A percentile compares a stretch with the other conserved stretches of the same genome.
Conservation (phyloP, 1,284 basidiomycete species). For the Golubevia sp. region DNA sequence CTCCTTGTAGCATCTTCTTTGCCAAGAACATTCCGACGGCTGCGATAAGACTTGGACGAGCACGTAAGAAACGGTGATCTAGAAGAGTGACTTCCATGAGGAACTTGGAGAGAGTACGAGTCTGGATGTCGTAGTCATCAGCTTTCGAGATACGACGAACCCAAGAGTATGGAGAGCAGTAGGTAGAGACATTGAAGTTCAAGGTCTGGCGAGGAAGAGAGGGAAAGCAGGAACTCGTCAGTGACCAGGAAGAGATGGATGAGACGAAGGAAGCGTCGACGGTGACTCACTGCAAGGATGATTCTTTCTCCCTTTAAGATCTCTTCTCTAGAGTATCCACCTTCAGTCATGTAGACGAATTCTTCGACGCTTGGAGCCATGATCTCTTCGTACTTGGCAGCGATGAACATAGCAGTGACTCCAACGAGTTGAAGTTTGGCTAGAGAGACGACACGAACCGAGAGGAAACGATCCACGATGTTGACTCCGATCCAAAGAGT, state of each 20-base stretch:
- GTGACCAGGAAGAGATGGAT: neutral
- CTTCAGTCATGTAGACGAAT: conserved; percentile 76
- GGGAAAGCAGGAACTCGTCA: neutral
- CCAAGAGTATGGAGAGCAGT: conserved; percentile 99
- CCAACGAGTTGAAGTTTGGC: conserved; percentile 72
- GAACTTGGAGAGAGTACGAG: conserved; percentile 80
- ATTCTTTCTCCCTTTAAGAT: conserved; percentile 97
- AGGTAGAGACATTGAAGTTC: conserved; percentile 92
- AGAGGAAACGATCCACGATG: conserved; percentile 71
- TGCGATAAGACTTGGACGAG: conserved; percentile 92
- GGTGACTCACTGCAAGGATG: conserved; percentile 71
- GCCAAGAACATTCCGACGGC: conserved; percentile 85
- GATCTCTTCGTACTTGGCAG: conserved; percentile 68
- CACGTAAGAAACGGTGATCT: conserved; percentile 89
- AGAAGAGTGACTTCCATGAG: conserved; percentile 93
- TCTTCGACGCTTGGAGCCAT: conserved; percentile 58
- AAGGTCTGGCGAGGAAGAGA: conserved; percentile 68
- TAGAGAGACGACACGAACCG: conserved; percentile 69
- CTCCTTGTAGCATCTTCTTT: conserved; percentile 59
- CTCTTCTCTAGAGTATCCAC: conserved; percentile 81
- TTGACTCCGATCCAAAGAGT: conserved; percentile 74
- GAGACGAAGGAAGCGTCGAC: neutral
- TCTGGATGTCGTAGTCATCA: conserved; percentile 96
- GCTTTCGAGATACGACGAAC: conserved; percentile 95
- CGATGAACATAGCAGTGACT: conserved; percentile 72